phyloP scores from a whole-genome alignment of 768 basidiomycete genomes.

The Mycena vulgaris region DNA sequence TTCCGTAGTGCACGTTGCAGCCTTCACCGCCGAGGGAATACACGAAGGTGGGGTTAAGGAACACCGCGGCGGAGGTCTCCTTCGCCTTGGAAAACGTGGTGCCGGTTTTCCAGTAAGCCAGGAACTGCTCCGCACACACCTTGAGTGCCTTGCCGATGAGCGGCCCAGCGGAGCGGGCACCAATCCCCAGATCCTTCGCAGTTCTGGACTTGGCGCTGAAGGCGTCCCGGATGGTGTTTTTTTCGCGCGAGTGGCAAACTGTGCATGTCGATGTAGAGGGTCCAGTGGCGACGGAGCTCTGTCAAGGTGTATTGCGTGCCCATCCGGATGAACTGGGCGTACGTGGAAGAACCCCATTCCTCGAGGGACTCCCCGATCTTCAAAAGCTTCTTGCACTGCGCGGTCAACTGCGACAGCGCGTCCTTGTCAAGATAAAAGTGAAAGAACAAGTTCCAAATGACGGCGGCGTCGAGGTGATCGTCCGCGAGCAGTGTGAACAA shows the following conservation, averaged over 20 bases:
- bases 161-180: conserved; percentile 56
- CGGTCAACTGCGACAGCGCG: conserved; percentile 49
- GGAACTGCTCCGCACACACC: conserved; percentile 41
- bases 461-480: conserved; percentile 25
- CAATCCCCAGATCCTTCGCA: conserved; percentile 24
- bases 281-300: conserved; percentile 60
- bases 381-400: conserved; percentile 58
- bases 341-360: conserved; percentile 58
- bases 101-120: conserved; percentile 60
- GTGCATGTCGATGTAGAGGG: conserved; percentile 49
- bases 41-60: conserved; percentile 64
- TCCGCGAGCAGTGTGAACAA: conserved; percentile 62
- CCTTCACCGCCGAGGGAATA: conserved; percentile 56
- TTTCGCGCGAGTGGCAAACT: conserved; percentile 42
- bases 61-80: conserved; percentile 40
- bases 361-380: conserved; percentile 49
- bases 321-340: conserved; percentile 55
- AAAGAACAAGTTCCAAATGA: conserved; percentile 64
- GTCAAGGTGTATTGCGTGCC: conserved; percentile 55
- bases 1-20: conserved; percentile 61
- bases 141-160: conserved; percentile 38
- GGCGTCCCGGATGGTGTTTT: conserved; percentile 28
- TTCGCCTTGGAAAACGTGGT: conserved; percentile 47
- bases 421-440: conserved; percentile 61
- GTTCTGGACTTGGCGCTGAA: conserved; percentile 31